Base-by-base conservation (phyloP, 179 eudicot genomes). In the Actinidia polygama region DNA sequence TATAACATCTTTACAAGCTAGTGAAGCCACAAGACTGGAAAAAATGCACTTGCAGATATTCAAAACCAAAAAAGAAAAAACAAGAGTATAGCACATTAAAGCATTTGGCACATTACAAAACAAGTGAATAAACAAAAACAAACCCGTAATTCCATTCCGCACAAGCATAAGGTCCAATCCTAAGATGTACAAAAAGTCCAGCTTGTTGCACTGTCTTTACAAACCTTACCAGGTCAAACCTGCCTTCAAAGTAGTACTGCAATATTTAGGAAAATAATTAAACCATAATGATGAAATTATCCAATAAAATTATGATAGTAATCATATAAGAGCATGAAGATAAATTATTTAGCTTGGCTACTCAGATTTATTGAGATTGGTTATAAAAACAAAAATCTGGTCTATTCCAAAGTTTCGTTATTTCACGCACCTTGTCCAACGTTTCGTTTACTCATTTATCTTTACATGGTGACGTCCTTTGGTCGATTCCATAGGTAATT, bases 141-240 rank as follows among this genome's bases (percentile, higher is more conserved):
- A 21, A 91, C 93, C 93, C 93, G 49, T 91, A 91, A 62, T 89
- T 91, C 93, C 93, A 91, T 83, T 91, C 93, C 19, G 93, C 93
- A 88, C 93, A 91, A 23, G 85, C 93, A 84, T 91, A 91, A 14
- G 93, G 93, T 26, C 92, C 92, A 63, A 91, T 91, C 61, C 93
- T 80, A 59, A 91, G 86, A 85, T 89, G 88, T 24, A 89, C 93
- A 81, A 81, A 89, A 0, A 91, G 87, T 8, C 92, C 92, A 54
- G 89, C 92, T 78, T 88, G 84, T 7, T 89, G 92, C 73, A 91
- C 90, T 40, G 85, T 82, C 88, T 89, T 91, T 69, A 91, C 81
- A 74, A 91, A 91, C 85, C 83, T 85, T 67, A 91, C 90, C 62
- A 91, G 85, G 67, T 91, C 91, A 55, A 87, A 89, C 81, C 90